Evolutionary conservation across 768 basidiomycete species (phyloP).

Genomic region (Termitomyces sp.): DNA sequence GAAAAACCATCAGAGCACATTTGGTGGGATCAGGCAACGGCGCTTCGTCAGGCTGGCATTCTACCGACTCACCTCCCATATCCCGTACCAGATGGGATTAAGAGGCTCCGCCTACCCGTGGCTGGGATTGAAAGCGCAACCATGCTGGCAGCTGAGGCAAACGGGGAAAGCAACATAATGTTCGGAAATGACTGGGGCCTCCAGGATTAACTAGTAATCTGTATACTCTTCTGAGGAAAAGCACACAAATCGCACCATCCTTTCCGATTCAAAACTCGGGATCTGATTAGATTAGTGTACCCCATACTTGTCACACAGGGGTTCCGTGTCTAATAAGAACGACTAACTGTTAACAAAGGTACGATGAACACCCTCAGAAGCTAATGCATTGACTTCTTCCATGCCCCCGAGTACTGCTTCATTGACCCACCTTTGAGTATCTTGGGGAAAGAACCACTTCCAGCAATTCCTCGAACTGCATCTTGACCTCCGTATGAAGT

Average conservation of each 20-base stretch:
- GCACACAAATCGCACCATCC: not conserved
- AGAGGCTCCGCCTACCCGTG: constrained; percentile 29
- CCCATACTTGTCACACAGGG: not conserved
- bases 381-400: not conserved
- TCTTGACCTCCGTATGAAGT: not conserved
- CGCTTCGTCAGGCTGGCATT: constrained; percentile 30
- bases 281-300: not conserved
- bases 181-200: constrained; percentile 29
- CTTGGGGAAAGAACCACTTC: not conserved
- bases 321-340: not conserved
- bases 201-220: not conserved
- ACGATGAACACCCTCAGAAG: not conserved
- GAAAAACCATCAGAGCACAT: constrained; percentile 29
- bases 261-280: not conserved
- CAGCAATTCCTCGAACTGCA: not conserved
- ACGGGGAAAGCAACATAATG: constrained; percentile 34
- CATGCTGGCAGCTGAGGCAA: constrained; percentile 31
- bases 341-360: not conserved
- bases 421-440: not conserved
- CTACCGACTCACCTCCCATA: constrained; percentile 29
- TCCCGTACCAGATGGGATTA: constrained; percentile 15
- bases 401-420: not conserved
- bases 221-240: not conserved
- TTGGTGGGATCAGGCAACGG: constrained; percentile 41
- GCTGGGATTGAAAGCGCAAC: constrained; percentile 30